Evolutionary conservation across 176 grass and related monocot species (phyloP), one percentile per base, ranked within the genome.

Genomic region (Raddia guianensis): DNA sequence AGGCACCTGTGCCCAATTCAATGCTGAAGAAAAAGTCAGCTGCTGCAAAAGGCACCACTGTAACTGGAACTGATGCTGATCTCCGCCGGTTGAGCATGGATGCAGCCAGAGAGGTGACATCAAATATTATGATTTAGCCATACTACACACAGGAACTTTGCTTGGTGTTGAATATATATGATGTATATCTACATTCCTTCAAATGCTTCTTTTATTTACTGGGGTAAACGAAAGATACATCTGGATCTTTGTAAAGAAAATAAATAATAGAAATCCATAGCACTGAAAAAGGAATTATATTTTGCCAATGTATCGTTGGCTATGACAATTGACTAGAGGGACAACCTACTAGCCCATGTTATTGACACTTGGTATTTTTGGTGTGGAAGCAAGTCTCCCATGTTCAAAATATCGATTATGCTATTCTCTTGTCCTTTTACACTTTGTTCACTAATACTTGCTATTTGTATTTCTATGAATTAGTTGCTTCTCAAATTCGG

Each of bases 61-160:
- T 98, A 68, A 98, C 96, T 42, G 96, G 96, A 12, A 98, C 96
- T 56, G 96, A 98, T 91, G 96, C 96, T 48, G 96, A 98, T 90
- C 96, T 98, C 74, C 90, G 96, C 35, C 92, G 96, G 82, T 84
- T 98, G 83, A 98, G 96, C 86, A 95, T 98, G 96, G 96, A 98
- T 91, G 92, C 96, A 49, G 96, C 96, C 52, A 88, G 92, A 80
- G 96, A 98, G 96, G 96, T 98, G 94, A 76, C 49, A 79, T 75
- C 12, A 63, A 79, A 18, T 27, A 33, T 79, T 49, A 59, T 84
- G 14, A 75, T 82, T 86, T 84, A 47, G 21, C 21, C 54, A 64
- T 78, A 73, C 32, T 45, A 82, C 54, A 33, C 51, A 63, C 47
- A 61, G 16, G 57, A 68, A 52, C 7, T 21, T 55, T 64, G 32